Base-by-base conservation (phyloP, 176 grass and related monocot genomes). In the Carex pumila region DNA sequence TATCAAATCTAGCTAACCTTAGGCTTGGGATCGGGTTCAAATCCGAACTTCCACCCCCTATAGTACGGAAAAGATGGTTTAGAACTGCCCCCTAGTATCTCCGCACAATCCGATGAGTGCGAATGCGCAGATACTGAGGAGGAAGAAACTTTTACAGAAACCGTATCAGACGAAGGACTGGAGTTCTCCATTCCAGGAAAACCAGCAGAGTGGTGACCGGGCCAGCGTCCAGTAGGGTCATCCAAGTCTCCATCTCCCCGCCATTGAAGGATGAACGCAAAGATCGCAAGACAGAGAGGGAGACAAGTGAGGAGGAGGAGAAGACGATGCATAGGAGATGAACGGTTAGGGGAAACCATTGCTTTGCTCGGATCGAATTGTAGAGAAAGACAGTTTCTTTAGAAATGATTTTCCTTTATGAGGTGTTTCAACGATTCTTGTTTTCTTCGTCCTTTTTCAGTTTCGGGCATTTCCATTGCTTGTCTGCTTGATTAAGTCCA, bases 181-280 rank as follows among this genome's bases (percentile, higher is more conserved):
- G 88, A 84, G 36, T 91, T 94, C 19, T 83, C 91, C 85, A 85
- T 81, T 43, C 89, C 91, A 41, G 91, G 91, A 69, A 97, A 97
- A 53, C 17, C 70, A 0, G 52, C 43, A 7, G 85, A 36, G 25
- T 79, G 83, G 77, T 83, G 62, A 0, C 89, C 36, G 2, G 91
- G 89, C 95, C 92, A 98, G 53, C 91, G 86, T 32, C 89, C 30
- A 71, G 63, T 72, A n/a, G 89, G 88, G 63, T 98, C 95, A 18
- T 98, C 92, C 41, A 89, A 67, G 39, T 83, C 88, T 10, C 63
- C 88, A 82, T 87, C 91, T 53, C 95, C 92, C 61, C 92, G 90
- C 95, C 92, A 98, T 74, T 98, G 95, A 66, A 98, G 91, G 12
- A 87, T 83, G 65, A 93, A 98, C 0, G 92, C 95, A 22, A 98